phyloP scores from a whole-genome alignment of 108 stramenopile genomes.

The Seminavis robusta region DNA sequence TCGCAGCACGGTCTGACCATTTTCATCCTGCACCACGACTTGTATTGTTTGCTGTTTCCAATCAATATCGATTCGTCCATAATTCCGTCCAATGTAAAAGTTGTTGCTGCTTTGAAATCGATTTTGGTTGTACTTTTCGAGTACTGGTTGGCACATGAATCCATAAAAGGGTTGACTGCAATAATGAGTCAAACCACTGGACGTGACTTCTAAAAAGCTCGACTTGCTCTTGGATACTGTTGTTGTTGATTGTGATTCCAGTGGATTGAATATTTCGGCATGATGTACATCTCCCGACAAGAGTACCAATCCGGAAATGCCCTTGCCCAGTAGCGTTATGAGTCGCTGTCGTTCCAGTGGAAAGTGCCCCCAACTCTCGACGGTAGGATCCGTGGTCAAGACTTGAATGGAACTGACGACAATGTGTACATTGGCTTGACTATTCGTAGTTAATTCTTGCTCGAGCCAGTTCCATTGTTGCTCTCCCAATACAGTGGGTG shows the following conservation, averaged over 20 bases:
- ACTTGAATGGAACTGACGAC: conserved; percentile 81
- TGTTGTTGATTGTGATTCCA: conserved; percentile 2
- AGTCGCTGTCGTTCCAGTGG: conserved; percentile 60
- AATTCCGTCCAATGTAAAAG: conserved; percentile 60
- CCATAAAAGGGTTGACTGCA: conserved; percentile 70
- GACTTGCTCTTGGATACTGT: neutral
- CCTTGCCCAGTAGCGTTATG: conserved; percentile 36
- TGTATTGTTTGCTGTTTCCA: conserved; percentile 24
- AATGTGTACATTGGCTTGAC: conserved; percentile 45
- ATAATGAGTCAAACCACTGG: conserved; percentile 83
- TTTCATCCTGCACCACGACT: conserved; percentile 10
- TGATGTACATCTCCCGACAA: conserved; percentile 89
- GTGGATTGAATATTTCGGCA: conserved; percentile 65
- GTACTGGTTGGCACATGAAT: conserved; percentile 50
- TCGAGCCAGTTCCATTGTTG: conserved; percentile 88
- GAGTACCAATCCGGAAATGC: conserved; percentile 40
- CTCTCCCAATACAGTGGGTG: conserved; percentile 53
- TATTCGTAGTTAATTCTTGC: conserved; percentile 24
- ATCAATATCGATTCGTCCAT: conserved; percentile 61
- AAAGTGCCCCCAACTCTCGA: conserved; percentile 91
- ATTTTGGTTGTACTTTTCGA: conserved; percentile 43
- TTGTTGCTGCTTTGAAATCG: neutral
- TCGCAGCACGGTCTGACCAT: conserved; percentile 18
- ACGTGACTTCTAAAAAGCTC: conserved; percentile 78
- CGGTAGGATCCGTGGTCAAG: conserved; percentile 77